A percentile compares a stretch with the other conserved stretches of the same genome.
These are phyloP conservation scores for Daldinia loculata DNA, from an alignment of 495 filamentous ascomycete genomes.

Conservation along the genomic window DNA sequence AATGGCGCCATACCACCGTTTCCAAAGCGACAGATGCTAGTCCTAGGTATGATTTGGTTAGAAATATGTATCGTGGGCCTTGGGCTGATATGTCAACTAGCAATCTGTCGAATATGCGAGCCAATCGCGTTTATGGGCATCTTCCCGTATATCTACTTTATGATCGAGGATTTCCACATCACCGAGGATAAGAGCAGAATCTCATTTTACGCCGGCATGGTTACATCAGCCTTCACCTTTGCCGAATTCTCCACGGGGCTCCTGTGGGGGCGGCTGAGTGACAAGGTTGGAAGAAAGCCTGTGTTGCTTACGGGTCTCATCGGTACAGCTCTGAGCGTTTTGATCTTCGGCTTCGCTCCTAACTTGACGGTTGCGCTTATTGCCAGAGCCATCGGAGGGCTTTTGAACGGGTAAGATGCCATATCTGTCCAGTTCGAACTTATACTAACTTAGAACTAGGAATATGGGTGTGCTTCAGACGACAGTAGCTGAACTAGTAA, in stretches of 20 bases:
- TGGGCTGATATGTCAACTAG: constrained; percentile 61
- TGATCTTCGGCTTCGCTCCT: constrained; percentile 90
- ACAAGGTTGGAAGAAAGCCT: constrained; percentile 90
- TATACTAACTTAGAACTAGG: constrained; percentile 47
- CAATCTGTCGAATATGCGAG: constrained; percentile 93
- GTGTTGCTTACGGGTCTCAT: constrained; percentile 86
- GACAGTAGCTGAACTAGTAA: constrained; percentile 91
- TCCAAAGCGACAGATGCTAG: constrained; percentile 70
- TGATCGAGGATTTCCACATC: constrained; percentile 91
- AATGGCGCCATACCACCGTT: constrained; percentile 52
- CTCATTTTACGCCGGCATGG: constrained; percentile 92
- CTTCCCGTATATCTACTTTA: constrained; percentile 98
- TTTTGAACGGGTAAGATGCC: constrained; percentile 82
- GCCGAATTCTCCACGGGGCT: constrained; percentile 91
- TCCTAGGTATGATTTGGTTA: constrained; percentile 67
- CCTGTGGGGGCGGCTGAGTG: constrained; percentile 92
- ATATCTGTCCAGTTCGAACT: constrained; percentile 3
- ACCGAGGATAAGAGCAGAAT: constrained; percentile 81
- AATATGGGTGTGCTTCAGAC: constrained; percentile 96
- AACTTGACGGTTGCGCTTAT: constrained; percentile 85
- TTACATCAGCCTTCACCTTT: constrained; percentile 95
- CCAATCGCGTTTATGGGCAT: constrained; percentile 99
- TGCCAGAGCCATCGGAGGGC: constrained; percentile 86
- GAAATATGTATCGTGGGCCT: constrained; percentile 14
- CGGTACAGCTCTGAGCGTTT: constrained; percentile 92